These are phyloP conservation scores for Salix exigua DNA, from an alignment of 345 rosid species.

Conservation along the genomic window DNA sequence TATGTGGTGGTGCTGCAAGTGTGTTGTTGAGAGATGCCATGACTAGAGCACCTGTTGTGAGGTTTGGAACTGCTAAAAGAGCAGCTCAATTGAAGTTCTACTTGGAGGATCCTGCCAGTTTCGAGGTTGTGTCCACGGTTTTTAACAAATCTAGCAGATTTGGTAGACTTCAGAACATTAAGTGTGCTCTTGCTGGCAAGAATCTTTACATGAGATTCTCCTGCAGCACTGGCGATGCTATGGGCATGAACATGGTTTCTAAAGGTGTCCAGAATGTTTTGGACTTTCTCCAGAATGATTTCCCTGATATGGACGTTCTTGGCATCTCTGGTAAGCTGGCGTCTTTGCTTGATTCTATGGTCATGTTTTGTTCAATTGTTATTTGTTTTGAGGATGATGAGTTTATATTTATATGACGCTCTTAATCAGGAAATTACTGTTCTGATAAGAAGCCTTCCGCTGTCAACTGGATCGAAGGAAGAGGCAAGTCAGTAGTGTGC, in stretches of 20 bases:
- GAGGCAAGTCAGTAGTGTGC: slow-evolving; percentile 47
- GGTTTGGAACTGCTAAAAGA: slow-evolving; percentile 33
- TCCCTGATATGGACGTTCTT: slow-evolving; percentile 43
- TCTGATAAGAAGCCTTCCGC: slow-evolving; percentile 50
- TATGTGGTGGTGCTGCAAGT: slow-evolving; percentile 43
- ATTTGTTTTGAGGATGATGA: neutral
- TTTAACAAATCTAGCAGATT: slow-evolving; percentile 41
- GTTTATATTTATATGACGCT: neutral
- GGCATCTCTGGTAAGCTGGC: slow-evolving; percentile 34
- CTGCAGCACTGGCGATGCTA: slow-evolving; percentile 46
- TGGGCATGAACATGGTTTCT: slow-evolving; percentile 53
- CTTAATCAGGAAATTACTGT: slow-evolving; percentile 36
- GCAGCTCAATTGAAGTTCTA: slow-evolving; percentile 36
- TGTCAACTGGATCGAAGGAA: slow-evolving; percentile 48
- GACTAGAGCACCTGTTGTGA: slow-evolving; percentile 41
- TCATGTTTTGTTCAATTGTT: neutral
- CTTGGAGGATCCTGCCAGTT: slow-evolving; percentile 37
- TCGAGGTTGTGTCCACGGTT: slow-evolving; percentile 17
- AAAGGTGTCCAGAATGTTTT: slow-evolving; percentile 46
- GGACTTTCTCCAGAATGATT: slow-evolving; percentile 35
- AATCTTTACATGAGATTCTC: slow-evolving; percentile 38
- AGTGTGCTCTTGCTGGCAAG: slow-evolving; percentile 34
- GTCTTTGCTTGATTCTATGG: neutral
- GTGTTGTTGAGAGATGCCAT: slow-evolving; percentile 38
- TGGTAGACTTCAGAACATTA: slow-evolving; percentile 29